phyloP scores from a whole-genome alignment of 75 land plant species.

The Gnetum montanum region DNA sequence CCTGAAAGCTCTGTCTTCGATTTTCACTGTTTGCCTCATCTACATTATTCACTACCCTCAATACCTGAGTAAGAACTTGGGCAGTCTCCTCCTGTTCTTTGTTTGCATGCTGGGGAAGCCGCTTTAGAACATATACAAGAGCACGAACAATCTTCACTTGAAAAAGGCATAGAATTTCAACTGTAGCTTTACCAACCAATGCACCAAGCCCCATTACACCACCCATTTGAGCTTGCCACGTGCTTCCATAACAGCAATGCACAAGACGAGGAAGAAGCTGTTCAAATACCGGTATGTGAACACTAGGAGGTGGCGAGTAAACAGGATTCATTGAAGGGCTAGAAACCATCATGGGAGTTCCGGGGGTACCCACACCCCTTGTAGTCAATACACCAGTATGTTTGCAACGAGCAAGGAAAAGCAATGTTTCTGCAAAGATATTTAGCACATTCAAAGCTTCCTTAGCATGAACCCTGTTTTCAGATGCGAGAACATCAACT shows the following conservation, averaged over 20 bases:
- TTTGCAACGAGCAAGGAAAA: slow-evolving; percentile 84
- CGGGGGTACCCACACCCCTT: slow-evolving; percentile 68
- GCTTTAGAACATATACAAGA: slow-evolving; percentile 84
- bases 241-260: slow-evolving; percentile 95
- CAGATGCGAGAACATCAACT: slow-evolving; percentile 87
- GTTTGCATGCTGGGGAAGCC: slow-evolving; percentile 88
- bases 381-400: slow-evolving; percentile 59
- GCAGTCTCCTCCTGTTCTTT: slow-evolving; percentile 98
- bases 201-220: slow-evolving; percentile 99
- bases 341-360: slow-evolving; percentile 98
- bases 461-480: slow-evolving; percentile 88
- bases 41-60: slow-evolving; percentile 98
- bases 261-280: slow-evolving; percentile 94
- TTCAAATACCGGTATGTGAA: slow-evolving; percentile 91
- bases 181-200: slow-evolving; percentile 97
- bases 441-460: slow-evolving; percentile 87
- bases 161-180: slow-evolving; percentile 79
- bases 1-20: slow-evolving; percentile 90
- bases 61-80: slow-evolving; percentile 95
- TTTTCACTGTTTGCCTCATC: slow-evolving; percentile 94
- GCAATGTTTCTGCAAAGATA: slow-evolving; percentile 81
- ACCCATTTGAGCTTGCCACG: slow-evolving; percentile 99
- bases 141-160: slow-evolving; percentile 91
- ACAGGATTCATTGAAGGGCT: slow-evolving; percentile 98
- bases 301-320: slow-evolving; percentile 97